Evolutionary conservation across 257 asterid species (phyloP).

Genomic region (Schizonepeta tenuifolia): DNA sequence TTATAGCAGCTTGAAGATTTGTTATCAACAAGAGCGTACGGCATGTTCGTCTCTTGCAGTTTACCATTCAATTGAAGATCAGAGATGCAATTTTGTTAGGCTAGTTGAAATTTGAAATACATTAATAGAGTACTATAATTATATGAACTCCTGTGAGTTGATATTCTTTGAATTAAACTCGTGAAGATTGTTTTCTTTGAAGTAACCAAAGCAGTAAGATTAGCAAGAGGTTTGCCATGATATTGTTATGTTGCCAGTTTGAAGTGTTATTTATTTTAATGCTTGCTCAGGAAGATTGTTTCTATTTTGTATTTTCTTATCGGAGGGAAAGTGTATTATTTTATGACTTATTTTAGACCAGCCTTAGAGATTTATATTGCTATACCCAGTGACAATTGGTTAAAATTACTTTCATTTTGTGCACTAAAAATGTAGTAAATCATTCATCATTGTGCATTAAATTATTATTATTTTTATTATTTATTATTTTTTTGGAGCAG

Average conservation of each 20-base stretch:
- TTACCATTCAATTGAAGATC: constrained; percentile 12
- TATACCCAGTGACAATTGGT: no score
- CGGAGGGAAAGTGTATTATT: background rate
- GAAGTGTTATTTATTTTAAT: background rate
- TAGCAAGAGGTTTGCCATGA: background rate
- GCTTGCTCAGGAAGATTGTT: background rate
- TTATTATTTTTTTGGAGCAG: no score
- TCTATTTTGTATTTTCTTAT: background rate
- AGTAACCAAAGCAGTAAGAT: background rate
- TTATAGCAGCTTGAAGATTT: constrained; percentile 11
- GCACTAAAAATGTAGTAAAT: no score
- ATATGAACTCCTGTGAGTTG: background rate
- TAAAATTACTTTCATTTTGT: no score
- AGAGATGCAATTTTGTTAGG: background rate
- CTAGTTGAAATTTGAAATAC: background rate
- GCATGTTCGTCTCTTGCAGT: background rate
- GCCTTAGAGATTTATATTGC: no score
- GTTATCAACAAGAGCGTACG: background rate
- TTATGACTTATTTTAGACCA: no score
- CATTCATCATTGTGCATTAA: no score
- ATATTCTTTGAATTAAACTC: background rate
- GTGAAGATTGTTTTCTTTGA: background rate
- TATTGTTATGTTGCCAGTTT: background rate
- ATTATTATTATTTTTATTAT: no score
- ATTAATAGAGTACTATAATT: background rate